phyloP scores from a whole-genome alignment of 2,329 filamentous ascomycete species.

The Penicillium nordicum region DNA sequence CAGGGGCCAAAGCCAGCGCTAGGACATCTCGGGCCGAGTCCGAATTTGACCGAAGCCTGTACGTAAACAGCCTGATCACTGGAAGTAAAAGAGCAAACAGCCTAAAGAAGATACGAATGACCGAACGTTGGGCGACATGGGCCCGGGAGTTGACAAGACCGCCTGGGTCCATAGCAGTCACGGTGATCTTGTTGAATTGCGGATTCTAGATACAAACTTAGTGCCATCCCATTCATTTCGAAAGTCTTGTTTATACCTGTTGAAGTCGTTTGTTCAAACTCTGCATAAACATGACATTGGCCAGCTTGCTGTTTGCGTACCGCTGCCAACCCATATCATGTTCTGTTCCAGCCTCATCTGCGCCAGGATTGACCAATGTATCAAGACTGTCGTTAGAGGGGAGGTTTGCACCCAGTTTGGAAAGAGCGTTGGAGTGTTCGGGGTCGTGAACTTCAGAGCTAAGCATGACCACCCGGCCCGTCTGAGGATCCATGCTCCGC shows the following conservation, averaged over 20 bases:
- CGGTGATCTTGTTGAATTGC: slow-evolving; percentile 1
- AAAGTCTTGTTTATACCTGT: neutral
- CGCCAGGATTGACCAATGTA: slow-evolving; percentile 1
- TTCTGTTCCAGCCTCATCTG: slow-evolving; percentile 2
- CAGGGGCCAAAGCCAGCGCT: neutral
- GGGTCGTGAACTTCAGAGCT: slow-evolving; percentile 11
- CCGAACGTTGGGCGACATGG: neutral
- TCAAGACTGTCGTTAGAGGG: neutral
- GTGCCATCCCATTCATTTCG: no score
- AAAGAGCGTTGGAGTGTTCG: neutral
- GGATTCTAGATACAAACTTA: neutral
- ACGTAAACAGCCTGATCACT: neutral
- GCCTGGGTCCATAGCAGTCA: slow-evolving; percentile 10
- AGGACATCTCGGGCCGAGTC: neutral
- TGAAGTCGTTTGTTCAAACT: slow-evolving; percentile 6
- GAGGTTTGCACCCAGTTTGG: slow-evolving; percentile 3
- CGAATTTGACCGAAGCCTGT: neutral
- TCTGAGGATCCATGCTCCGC: slow-evolving; percentile 4
- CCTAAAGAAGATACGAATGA: neutral
- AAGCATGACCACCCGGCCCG: slow-evolving; percentile 8
- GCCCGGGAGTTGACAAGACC: slow-evolving; percentile 8
- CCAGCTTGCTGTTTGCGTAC: slow-evolving; percentile 11
- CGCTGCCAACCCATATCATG: slow-evolving; percentile 12
- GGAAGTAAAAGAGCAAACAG: neutral
- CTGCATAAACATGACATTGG: slow-evolving; percentile 13